Conservation (phyloP, 2,329 filamentous ascomycete genomes). For the Chaetomium olivaceum region DNA sequence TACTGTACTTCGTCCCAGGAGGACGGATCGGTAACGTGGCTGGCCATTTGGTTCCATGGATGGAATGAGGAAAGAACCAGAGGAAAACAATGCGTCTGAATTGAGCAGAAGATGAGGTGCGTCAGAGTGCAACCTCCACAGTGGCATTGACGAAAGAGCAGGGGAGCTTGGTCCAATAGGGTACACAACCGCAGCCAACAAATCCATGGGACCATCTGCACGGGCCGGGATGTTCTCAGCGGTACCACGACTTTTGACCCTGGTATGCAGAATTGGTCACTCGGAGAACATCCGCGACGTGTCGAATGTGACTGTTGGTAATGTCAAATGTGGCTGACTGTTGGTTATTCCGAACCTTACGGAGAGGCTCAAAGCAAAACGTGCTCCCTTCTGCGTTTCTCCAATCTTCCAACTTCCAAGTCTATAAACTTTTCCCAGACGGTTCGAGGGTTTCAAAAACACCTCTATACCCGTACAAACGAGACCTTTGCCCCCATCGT, state of each 20-base stretch:
- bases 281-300: not conserved
- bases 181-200: not conserved
- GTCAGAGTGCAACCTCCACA: not conserved
- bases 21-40: not conserved
- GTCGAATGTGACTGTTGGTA: not conserved
- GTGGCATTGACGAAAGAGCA: not conserved
- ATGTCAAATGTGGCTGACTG: too few relatives aligned
- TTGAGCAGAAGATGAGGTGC: not conserved
- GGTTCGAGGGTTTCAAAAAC: too few relatives aligned
- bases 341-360: not conserved
- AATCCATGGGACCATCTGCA: not conserved
- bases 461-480: too few relatives aligned
- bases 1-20: not conserved
- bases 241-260: not conserved
- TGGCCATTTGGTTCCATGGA: not conserved
- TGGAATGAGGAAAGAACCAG: not conserved
- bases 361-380: not conserved
- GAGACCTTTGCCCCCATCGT: too few relatives aligned
- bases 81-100: not conserved
- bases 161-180: conserved; percentile 6
- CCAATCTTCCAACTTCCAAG: not conserved
- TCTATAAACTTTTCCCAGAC: too few relatives aligned
- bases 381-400: not conserved
- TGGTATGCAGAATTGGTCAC: not conserved
- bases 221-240: not conserved